These are phyloP conservation scores for Begonia peltatifolia DNA, from an alignment of 306 rosid species.

Conservation along the genomic window DNA sequence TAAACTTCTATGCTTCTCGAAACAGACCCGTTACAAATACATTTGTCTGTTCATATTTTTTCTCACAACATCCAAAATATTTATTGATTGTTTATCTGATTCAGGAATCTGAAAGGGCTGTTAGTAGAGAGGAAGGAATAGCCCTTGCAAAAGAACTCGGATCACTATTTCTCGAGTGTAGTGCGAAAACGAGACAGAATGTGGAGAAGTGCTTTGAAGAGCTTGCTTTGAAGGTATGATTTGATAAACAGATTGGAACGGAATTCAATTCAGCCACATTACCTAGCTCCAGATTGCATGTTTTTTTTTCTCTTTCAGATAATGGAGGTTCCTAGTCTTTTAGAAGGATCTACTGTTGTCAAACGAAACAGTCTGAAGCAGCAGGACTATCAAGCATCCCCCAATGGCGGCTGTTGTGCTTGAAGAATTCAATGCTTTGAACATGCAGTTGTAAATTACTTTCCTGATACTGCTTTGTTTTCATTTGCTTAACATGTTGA, in stretches of 20 bases:
- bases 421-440: slow-evolving; percentile 20
- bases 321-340: slow-evolving; percentile 83
- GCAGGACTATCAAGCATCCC: slow-evolving; percentile 35
- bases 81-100: not conserved
- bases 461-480: not conserved
- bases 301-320: slow-evolving; percentile 26
- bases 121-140: slow-evolving; percentile 79
- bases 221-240: slow-evolving; percentile 71
- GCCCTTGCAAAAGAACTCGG: slow-evolving; percentile 80
- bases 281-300: too few species aligned
- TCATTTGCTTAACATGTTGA: not conserved
- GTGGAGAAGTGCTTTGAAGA: slow-evolving; percentile 83
- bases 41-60: too few species aligned
- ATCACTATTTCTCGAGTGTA: slow-evolving; percentile 72
- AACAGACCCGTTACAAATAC: too few species aligned
- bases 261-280: too few species aligned
- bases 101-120: slow-evolving; percentile 82
- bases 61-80: too few species aligned
- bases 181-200: slow-evolving; percentile 89
- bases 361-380: slow-evolving; percentile 58
- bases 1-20: slow-evolving; percentile 23
- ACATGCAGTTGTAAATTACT: slow-evolving; percentile 29
- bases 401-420: slow-evolving; percentile 42
- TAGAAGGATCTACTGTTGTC: slow-evolving; percentile 57
- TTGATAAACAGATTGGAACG: not conserved